Evolutionary conservation across 2,329 filamentous ascomycete species (phyloP), one percentile per base, ranked within the genome.

Genomic region (Pleoardoris graminearum): DNA sequence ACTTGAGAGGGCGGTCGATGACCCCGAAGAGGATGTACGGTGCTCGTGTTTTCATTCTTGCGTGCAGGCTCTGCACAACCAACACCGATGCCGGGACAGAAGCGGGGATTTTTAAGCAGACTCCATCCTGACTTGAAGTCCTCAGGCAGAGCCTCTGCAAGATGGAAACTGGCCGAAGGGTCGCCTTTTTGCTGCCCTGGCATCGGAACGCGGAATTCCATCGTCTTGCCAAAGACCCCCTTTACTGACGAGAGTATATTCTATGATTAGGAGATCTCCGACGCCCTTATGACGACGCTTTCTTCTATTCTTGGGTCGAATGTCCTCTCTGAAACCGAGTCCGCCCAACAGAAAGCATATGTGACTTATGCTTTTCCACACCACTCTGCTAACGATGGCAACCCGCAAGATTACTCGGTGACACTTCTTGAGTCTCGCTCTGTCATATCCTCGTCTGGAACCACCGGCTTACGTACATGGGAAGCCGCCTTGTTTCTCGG

Each of bases 11-110:
- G 83, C 87, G 29, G 90, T 96, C 42, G 80, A 84, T 51, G 85
- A 96, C 71, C 92, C 91, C 73, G 89, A 96, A 62, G 81, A 90
- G 80, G 85, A 96, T 87, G 92, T 96, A 87, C 79, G 25, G 25
- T 10, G 25, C 25, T 27, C 25, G 25, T 27, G 5, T 27, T 27
- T 5, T 10, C 25, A 27, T 27, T 27, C 12, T 27, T 35, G 23
- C 22, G 21, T n/a, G n/a, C n/a, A n/a, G n/a, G n/a, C n/a, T n/a
- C n/a, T 6, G 23, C n/a, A 30, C 27, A 44, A 6, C 21, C 42
- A 17, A 14, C 21, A 22, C 19, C 38, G 12, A 29, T 5, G 12
- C n/a, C 7, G 10, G 19, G 7, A 14, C 12, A 25, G 30, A 29
- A 45, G 5, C 16, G 7, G 21, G 6, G 4, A 32, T 14, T 32